A percentile compares a stretch with the other conserved stretches of the same genome.
phyloP scores from a whole-genome alignment of 331 rosid species.

The Quercus lobata region DNA sequence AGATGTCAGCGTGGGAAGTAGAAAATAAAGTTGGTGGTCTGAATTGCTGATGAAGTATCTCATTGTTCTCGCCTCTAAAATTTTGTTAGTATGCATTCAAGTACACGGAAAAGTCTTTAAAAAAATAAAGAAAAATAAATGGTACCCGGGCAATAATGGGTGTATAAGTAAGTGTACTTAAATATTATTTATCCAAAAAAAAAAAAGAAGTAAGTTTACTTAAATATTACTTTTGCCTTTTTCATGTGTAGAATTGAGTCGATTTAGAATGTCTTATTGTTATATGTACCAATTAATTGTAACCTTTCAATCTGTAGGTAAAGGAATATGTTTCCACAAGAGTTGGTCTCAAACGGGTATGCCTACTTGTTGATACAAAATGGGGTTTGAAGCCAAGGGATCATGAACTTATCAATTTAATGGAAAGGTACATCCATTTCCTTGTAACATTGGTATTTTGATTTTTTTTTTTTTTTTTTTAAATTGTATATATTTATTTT shows the following conservation, averaged over 20 bases:
- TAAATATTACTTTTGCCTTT: neutral
- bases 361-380: slow-evolving; percentile 86
- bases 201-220: neutral
- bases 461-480: neutral
- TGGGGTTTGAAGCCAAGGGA: slow-evolving; percentile 99
- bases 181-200: neutral
- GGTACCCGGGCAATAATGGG: neutral
- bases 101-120: neutral
- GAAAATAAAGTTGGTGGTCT: neutral
- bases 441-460: neutral
- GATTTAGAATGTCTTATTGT: neutral
- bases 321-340: slow-evolving; percentile 89
- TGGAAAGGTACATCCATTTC: slow-evolving; percentile 68
- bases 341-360: slow-evolving; percentile 78
- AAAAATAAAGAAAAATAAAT: neutral
- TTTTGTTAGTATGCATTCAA: neutral
- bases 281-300: neutral
- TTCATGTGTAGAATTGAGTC: neutral
- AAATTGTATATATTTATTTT: neutral
- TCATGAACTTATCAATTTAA: slow-evolving; percentile 70
- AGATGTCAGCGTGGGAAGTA: neutral
- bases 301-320: slow-evolving; percentile 47
- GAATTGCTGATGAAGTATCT: neutral
- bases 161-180: neutral
- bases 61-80: neutral